phyloP scores from a whole-genome alignment of 352 stramenopile genomes.

The Pythium apleroticum region DNA sequence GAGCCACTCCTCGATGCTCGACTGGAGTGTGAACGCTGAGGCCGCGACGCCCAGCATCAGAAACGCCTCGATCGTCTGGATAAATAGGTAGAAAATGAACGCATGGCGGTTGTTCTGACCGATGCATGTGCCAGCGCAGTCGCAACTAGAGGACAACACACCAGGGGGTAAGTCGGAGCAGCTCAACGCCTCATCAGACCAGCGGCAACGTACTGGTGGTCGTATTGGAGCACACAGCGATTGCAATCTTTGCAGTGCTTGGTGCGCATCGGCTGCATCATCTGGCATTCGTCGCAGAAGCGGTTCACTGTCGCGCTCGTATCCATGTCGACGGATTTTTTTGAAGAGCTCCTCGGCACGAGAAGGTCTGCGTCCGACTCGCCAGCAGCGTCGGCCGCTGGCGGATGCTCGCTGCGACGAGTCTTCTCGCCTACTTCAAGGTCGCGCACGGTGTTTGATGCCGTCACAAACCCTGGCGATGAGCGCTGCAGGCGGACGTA shows the following conservation, averaged over 20 bases:
- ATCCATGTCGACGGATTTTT: neutral
- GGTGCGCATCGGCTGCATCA: constrained; percentile 60
- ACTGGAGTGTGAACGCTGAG: constrained; percentile 50
- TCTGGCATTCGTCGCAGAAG: constrained; percentile 59
- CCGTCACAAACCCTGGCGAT: constrained; percentile 52
- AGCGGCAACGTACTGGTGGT: constrained; percentile 62
- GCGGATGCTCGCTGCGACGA: neutral
- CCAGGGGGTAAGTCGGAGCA: neutral
- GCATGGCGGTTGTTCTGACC: constrained; percentile 64
- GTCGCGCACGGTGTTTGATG: constrained; percentile 2
- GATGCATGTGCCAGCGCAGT: constrained; percentile 76
- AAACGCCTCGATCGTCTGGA: constrained; percentile 53
- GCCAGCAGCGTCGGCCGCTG: constrained; percentile 2
- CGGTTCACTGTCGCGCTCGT: constrained; percentile 7
- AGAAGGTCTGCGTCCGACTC: constrained; percentile 27
- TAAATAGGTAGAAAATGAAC: constrained; percentile 66
- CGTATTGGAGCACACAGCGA: constrained; percentile 73
- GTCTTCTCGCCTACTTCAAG: constrained; percentile 22
- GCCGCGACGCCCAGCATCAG: constrained; percentile 51
- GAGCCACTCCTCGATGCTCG: constrained; percentile 72
- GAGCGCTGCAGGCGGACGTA: constrained; percentile 67
- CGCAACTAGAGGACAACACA: constrained; percentile 41
- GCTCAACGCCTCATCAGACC: neutral
- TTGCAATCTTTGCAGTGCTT: constrained; percentile 84
- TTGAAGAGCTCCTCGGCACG: constrained; percentile 5